Conservation (phyloP, 2,329 filamentous ascomycete species). For the Colletotrichum cuscutae region DNA sequence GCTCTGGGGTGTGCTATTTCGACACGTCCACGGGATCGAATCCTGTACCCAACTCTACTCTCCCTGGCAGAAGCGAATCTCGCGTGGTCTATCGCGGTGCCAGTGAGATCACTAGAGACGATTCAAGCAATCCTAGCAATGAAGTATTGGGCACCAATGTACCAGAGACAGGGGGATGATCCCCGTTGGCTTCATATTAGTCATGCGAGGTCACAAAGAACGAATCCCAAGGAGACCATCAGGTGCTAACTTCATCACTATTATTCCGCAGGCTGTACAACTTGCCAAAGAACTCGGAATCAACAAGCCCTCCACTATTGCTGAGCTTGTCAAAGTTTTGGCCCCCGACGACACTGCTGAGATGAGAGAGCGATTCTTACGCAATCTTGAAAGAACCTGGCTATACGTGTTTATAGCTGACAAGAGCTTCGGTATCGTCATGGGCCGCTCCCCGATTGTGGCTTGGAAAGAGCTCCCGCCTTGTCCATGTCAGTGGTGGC, state of each 20-base stretch:
- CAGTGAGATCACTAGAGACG: constrained; percentile 40
- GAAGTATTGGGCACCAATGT: constrained; percentile 40
- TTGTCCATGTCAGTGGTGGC: constrained; percentile 30
- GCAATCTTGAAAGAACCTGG: constrained; percentile 35
- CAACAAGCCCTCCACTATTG: constrained; percentile 34
- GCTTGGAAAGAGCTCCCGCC: constrained; percentile 33
- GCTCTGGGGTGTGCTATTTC: constrained; percentile 41
- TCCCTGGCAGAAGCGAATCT: constrained; percentile 40
- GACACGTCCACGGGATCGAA: constrained; percentile 37
- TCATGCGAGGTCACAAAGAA: constrained; percentile 30
- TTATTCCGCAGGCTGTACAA: constrained; percentile 34
- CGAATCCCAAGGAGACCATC: neutral
- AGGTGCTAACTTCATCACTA: neutral
- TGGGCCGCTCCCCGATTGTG: constrained; percentile 23
- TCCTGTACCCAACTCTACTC: constrained; percentile 37
- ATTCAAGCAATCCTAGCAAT: constrained; percentile 40
- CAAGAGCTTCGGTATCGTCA: constrained; percentile 34
- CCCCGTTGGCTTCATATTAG: constrained; percentile 40
- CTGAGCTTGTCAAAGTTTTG: constrained; percentile 35
- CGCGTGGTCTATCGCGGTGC: constrained; percentile 40
- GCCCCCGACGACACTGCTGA: constrained; percentile 18
- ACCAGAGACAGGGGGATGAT: constrained; percentile 37
- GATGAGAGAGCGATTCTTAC: constrained; percentile 17
- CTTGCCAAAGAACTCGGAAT: constrained; percentile 40
- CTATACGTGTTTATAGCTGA: constrained; percentile 32